phyloP scores from a whole-genome alignment of 2,329 filamentous ascomycete genomes.

The Pseudonectria buxi region DNA sequence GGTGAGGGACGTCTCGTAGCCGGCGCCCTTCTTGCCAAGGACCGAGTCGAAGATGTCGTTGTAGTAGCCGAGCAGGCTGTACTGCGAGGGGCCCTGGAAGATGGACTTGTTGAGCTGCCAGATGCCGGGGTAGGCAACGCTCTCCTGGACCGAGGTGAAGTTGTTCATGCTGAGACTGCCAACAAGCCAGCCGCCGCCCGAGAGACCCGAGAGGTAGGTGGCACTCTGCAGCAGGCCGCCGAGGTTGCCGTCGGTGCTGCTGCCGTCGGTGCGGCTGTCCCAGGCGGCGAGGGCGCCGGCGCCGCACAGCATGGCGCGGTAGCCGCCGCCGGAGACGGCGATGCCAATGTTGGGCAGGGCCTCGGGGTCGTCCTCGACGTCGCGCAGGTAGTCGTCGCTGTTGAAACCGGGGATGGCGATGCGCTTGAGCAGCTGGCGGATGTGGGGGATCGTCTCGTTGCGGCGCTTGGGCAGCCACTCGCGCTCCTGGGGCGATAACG shows the following conservation, averaged over 20 bases:
- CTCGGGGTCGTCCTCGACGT: constrained; percentile 23
- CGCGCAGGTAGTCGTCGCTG: constrained; percentile 59
- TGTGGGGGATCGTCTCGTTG: constrained; percentile 65
- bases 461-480: constrained; percentile 68
- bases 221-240: constrained; percentile 74
- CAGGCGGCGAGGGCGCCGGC: constrained; percentile 75
- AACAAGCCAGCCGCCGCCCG: constrained; percentile 77
- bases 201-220: constrained; percentile 75
- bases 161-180: constrained; percentile 82
- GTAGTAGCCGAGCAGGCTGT: constrained; percentile 35
- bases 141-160: constrained; percentile 54
- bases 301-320: constrained; percentile 78
- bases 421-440: constrained; percentile 65
- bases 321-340: constrained; percentile 77
- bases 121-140: constrained; percentile 28
- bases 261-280: constrained; percentile 58
- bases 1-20: constrained; percentile 60
- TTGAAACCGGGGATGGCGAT: constrained; percentile 74
- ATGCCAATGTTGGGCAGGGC: constrained; percentile 58
- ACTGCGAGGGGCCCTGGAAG: constrained; percentile 31
- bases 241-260: constrained; percentile 52
- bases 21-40: constrained; percentile 31
- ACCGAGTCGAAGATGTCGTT: constrained; percentile 29
- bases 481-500: constrained; percentile 61
- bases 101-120: constrained; percentile 38